Percentiles rank a stretch among this genome's conserved stretches.
Evolutionary conservation across 2,329 filamentous ascomycete species (phyloP).

Genomic region (Talaromyces atroroseus): DNA sequence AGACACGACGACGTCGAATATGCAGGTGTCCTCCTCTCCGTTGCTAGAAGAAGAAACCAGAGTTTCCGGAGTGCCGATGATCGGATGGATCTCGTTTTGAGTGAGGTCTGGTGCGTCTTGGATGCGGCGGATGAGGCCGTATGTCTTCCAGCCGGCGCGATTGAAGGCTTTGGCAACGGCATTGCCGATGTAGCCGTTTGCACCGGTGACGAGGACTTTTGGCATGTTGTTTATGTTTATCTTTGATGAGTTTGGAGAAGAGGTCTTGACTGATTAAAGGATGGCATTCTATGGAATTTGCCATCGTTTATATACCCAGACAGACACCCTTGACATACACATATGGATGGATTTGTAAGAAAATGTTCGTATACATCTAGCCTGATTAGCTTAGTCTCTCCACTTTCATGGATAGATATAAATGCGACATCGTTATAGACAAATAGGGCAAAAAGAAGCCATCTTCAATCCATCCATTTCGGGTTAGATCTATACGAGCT

Average conservation of each 20-base stretch:
- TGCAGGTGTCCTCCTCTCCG: background rate
- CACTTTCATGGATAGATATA: background rate
- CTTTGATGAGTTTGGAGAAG: background rate
- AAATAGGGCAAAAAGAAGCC: background rate
- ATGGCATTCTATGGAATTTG: background rate
- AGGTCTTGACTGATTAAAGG: background rate
- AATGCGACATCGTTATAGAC: background rate
- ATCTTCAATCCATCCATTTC: background rate
- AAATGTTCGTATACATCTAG: background rate
- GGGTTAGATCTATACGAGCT: background rate
- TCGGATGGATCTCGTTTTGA: conserved; percentile 8
- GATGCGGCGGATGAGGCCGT: conserved; percentile 12
- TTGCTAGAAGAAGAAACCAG: background rate
- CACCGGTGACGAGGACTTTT: conserved; percentile 10
- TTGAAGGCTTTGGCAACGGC: conserved; percentile 12
- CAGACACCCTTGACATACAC: background rate
- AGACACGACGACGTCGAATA: conserved; percentile 10
- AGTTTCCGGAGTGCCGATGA: conserved; percentile 3
- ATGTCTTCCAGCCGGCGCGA: conserved; percentile 11
- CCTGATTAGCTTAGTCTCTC: background rate
- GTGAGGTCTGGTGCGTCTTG: conserved; percentile 14
- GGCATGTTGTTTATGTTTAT: background rate
- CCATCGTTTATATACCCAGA: background rate
- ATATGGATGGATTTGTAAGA: background rate
- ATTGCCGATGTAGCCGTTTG: conserved; percentile 13